Percentiles rank a stretch among this genome's conserved stretches.
Evolutionary conservation across 495 filamentous ascomycete genomes (phyloP).

Genomic region (Thozetella sp.): DNA sequence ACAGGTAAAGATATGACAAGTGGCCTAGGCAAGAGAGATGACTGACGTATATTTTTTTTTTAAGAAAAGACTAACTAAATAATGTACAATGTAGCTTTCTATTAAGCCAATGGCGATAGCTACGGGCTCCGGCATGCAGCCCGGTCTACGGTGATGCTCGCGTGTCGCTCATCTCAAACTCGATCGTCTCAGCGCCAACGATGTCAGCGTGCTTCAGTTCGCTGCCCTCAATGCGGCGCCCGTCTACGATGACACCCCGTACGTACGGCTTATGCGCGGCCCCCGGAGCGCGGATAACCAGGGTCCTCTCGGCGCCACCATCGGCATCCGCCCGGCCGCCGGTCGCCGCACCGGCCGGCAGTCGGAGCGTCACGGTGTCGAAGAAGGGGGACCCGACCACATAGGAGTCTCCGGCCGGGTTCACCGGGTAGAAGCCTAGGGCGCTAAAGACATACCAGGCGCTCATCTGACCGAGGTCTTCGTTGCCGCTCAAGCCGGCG

Average conservation of each 20-base stretch:
- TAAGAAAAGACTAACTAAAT: no score
- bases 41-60: no score
- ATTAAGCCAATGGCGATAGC: not conserved
- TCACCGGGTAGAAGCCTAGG: slow-evolving; percentile 28
- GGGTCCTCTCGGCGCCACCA: slow-evolving; percentile 7
- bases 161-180: slow-evolving; percentile 26
- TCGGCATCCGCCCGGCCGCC: slow-evolving; percentile 11
- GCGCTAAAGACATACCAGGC: slow-evolving; percentile 32
- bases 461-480: slow-evolving; percentile 33
- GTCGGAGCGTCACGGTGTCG: slow-evolving; percentile 20
- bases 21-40: no score
- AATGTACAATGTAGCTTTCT: no score
- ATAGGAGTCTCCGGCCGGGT: slow-evolving; percentile 26
- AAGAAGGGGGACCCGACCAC: slow-evolving; percentile 29
- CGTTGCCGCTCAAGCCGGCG: slow-evolving; percentile 27
- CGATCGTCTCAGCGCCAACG: slow-evolving; percentile 19
- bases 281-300: slow-evolving; percentile 2
- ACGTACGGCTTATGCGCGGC: slow-evolving; percentile 22
- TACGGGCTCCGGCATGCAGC: not conserved
- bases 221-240: slow-evolving; percentile 15
- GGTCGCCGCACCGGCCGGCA: slow-evolving; percentile 16
- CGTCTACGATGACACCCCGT: slow-evolving; percentile 25
- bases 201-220: slow-evolving; percentile 24
- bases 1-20: no score
- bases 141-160: not conserved